These are phyloP conservation scores for Boletus subparvulus DNA, from an alignment of 768 basidiomycete genomes.

Conservation along the genomic window DNA sequence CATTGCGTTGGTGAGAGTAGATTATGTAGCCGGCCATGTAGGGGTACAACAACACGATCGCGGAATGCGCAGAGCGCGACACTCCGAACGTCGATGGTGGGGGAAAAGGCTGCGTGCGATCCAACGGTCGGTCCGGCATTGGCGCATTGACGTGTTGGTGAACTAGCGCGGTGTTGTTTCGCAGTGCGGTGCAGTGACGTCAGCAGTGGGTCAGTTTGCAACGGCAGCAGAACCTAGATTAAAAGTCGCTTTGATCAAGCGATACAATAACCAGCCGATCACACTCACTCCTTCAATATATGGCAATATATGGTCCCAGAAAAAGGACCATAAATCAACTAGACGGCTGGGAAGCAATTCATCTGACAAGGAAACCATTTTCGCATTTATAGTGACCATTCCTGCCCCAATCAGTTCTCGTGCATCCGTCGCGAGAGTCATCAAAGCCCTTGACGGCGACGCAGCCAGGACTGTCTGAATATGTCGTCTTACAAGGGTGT, in stretches of 20 bases:
- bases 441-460: constrained; percentile 70
- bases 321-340: constrained; percentile 90
- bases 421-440: constrained; percentile 74
- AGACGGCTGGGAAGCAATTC: constrained; percentile 73
- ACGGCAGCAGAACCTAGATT: constrained; percentile 55
- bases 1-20: constrained; percentile 53
- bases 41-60: constrained; percentile 72
- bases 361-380: constrained; percentile 74
- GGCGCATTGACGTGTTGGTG: constrained; percentile 50
- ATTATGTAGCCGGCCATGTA: constrained; percentile 53
- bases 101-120: constrained; percentile 33
- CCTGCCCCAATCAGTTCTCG: constrained; percentile 81
- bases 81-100: constrained; percentile 76
- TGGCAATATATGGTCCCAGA: constrained; percentile 86
- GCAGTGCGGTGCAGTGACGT: constrained; percentile 67
- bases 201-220: constrained; percentile 62
- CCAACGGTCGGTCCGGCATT: constrained; percentile 38
- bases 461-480: constrained; percentile 72
- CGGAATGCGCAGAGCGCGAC: constrained; percentile 80
- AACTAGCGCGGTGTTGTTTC: constrained; percentile 51
- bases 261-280: neutral
- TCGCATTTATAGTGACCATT: constrained; percentile 91
- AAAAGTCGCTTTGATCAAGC: constrained; percentile 18
- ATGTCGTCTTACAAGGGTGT: constrained; percentile 75
- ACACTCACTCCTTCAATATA: constrained; percentile 80